phyloP scores from a whole-genome alignment of 805 yeast species.

The Torulaspora indica region DNA sequence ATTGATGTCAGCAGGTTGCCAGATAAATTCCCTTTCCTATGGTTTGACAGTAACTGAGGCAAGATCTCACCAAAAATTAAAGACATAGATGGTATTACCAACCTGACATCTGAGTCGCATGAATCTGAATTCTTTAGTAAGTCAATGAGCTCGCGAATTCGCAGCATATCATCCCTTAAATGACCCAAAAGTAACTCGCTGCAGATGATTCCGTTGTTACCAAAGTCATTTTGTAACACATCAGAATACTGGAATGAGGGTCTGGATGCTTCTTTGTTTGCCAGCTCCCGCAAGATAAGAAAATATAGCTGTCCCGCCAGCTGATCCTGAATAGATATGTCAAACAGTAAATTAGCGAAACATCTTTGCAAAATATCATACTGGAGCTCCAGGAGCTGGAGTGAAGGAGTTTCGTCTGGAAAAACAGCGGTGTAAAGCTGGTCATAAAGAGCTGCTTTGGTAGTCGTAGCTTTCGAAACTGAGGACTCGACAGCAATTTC shows the following conservation, averaged over 20 bases:
- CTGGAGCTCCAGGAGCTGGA: background rate
- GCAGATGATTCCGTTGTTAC: background rate
- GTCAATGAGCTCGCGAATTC: background rate
- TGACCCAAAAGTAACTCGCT: background rate
- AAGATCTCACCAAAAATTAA: constrained; percentile 2
- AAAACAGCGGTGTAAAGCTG: background rate
- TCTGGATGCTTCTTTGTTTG: background rate
- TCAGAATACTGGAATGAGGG: background rate
- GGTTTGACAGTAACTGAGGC: constrained; percentile 3
- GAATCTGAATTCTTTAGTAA: background rate
- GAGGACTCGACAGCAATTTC: background rate
- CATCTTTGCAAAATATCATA: constrained; percentile 1
- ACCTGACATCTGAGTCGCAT: background rate
- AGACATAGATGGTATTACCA: background rate
- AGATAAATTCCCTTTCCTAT: background rate
- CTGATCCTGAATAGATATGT: background rate
- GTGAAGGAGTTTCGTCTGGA: background rate
- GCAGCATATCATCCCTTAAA: background rate
- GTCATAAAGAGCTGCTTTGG: background rate
- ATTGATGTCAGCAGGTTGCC: background rate
- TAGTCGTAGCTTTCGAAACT: background rate
- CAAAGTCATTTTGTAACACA: background rate
- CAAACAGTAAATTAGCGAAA: background rate
- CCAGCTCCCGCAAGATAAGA: background rate
- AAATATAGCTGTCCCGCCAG: background rate